Evolutionary conservation across 2,329 filamentous ascomycete species (phyloP).

Genomic region (Phaeosphaeria sp.): DNA sequence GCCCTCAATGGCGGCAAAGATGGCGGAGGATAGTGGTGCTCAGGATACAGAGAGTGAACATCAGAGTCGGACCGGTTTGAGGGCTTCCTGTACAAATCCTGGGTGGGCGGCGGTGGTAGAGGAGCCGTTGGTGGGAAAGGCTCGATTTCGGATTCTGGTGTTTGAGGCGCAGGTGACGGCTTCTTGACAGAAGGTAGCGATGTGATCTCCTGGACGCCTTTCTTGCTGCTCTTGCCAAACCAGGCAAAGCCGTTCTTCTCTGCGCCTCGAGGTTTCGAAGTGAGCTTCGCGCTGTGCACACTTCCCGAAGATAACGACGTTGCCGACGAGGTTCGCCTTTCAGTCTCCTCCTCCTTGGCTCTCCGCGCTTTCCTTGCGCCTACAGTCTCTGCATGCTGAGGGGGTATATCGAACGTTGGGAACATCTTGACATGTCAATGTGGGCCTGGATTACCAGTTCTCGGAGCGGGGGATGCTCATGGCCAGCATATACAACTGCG

Average conservation of each 20-base stretch:
- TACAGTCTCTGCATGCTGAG: slow-evolving; percentile 33
- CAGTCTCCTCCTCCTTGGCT: slow-evolving; percentile 25
- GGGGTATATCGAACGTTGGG: slow-evolving; percentile 35
- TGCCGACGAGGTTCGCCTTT: slow-evolving; percentile 24
- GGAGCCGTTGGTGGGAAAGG: slow-evolving; percentile 21
- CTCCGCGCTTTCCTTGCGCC: slow-evolving; percentile 31
- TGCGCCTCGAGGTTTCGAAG: slow-evolving; percentile 17
- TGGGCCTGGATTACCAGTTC: slow-evolving; percentile 6
- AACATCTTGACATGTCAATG: slow-evolving; percentile 27
- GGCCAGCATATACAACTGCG: slow-evolving; percentile 9
- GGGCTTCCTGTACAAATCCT: slow-evolving; percentile 7
- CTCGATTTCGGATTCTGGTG: slow-evolving; percentile 8
- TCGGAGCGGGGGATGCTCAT: slow-evolving; percentile 8
- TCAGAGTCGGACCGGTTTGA: slow-evolving; percentile 7
- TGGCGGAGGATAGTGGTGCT: slow-evolving; percentile 13
- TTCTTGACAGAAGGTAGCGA: slow-evolving; percentile 20
- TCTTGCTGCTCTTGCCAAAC: slow-evolving; percentile 29
- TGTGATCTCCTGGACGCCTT: slow-evolving; percentile 33
- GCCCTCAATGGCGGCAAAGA: not conserved
- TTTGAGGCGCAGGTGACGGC: not conserved
- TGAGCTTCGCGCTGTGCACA: slow-evolving; percentile 14
- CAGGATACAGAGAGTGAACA: slow-evolving; percentile 12
- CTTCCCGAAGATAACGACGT: slow-evolving; percentile 33
- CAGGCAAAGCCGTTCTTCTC: slow-evolving; percentile 18
- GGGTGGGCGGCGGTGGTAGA: slow-evolving; percentile 4